Evolutionary conservation across 768 basidiomycete genomes (phyloP).

Genomic region (Russula virescens): DNA sequence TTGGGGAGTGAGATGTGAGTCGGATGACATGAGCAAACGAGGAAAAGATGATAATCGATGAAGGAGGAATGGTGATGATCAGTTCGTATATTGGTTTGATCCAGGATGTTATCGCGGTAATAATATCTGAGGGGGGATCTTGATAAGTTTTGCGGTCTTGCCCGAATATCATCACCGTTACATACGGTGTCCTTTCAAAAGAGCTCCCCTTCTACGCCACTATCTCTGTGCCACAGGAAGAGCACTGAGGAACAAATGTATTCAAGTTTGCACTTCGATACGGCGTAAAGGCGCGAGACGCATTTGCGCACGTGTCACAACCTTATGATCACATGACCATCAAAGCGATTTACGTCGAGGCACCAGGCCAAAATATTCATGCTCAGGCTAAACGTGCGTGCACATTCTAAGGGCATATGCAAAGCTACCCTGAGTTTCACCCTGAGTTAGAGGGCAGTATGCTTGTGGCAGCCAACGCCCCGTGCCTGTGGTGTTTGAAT

Average conservation of each 20-base stretch:
- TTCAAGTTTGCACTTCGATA: no score
- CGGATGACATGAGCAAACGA: not conserved
- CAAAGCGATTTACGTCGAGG: not conserved
- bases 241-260: not conserved
- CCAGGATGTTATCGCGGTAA: not conserved
- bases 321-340: not conserved
- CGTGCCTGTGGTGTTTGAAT: no score
- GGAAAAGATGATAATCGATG: not conserved
- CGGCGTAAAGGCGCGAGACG: not conserved
- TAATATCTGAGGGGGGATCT: not conserved
- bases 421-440: no score
- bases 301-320: not conserved
- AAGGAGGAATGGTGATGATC: not conserved
- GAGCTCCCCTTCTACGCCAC: no score
- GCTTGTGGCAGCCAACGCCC: no score
- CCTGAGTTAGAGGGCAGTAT: no score
- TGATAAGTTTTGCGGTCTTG: conserved; percentile 1
- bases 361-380: no score
- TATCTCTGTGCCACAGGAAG: no score
- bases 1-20: conserved; percentile 10
- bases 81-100: not conserved
- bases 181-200: no score
- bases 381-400: no score
- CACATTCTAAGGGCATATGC: no score
- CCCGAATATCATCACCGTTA: no score